Conservation (phyloP, 23 red algal species). For the Chondrus crispus region DNA sequence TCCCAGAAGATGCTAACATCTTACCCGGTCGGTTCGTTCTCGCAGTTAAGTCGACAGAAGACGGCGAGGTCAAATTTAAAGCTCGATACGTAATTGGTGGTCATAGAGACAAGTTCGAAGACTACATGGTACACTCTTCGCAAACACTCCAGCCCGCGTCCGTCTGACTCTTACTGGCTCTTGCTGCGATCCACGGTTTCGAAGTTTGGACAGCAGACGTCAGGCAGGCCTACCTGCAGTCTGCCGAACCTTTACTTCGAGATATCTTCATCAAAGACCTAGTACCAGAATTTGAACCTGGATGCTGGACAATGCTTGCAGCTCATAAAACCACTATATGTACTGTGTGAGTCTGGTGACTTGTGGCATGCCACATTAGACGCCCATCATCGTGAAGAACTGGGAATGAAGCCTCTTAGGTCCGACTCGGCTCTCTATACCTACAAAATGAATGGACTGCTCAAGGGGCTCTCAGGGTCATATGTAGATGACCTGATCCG, state of each 20-base stretch:
- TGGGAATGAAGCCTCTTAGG: neutral
- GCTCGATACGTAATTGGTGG: neutral
- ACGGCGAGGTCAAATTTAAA: neutral
- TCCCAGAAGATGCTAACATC: neutral
- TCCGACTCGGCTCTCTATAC: slow-evolving; percentile 20
- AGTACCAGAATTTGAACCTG: slow-evolving; percentile 4
- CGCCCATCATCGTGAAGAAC: neutral
- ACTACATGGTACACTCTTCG: slow-evolving; percentile 21
- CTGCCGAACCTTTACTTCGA: neutral
- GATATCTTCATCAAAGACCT: slow-evolving; percentile 34
- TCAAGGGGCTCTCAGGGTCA: neutral
- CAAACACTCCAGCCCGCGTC: slow-evolving; percentile 9
- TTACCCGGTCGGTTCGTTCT: neutral
- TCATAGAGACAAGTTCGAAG: neutral
- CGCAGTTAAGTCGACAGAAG: neutral
- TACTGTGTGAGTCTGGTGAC: slow-evolving; percentile 23
- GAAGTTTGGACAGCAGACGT: slow-evolving; percentile 10
- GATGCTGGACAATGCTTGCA: slow-evolving; percentile 7
- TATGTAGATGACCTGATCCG: slow-evolving; percentile 17
- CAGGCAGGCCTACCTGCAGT: slow-evolving; percentile 22
- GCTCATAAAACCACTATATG: slow-evolving; percentile 17
- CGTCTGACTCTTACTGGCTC: neutral
- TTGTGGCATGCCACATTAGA: slow-evolving; percentile 10
- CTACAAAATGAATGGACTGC: neutral
- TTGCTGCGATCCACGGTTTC: neutral